Evolutionary conservation across 192 early-diverging fungal species (phyloP).

Genomic region (Entomortierella parvispora): DNA sequence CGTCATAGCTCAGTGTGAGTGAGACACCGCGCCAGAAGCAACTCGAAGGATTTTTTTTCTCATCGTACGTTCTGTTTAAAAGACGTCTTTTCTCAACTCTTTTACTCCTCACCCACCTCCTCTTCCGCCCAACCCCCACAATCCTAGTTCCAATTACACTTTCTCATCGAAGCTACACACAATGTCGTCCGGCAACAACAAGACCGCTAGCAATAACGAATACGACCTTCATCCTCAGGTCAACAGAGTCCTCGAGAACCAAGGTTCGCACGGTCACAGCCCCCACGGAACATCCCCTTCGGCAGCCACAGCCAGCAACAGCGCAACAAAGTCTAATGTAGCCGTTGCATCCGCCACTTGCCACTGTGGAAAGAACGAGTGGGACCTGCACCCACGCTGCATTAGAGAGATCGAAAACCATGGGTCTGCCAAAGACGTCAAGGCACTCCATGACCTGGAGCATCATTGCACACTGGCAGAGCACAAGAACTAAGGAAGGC

Average conservation of each 20-base stretch:
- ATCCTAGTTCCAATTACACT: no score
- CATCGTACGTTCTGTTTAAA: no score
- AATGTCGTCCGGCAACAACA: no score
- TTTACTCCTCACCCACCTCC: no score
- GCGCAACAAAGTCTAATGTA: not conserved
- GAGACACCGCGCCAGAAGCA: no score
- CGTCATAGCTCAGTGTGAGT: no score
- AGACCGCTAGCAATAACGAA: no score
- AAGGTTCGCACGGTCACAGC: not conserved
- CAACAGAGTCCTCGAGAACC: conserved; percentile 6
- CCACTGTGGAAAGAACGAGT: conserved; percentile 31
- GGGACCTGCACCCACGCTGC: conserved; percentile 34
- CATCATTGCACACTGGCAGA: conserved; percentile 11
- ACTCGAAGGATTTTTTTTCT: no score
- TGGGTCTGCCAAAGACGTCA: conserved; percentile 25
- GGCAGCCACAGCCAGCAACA: not conserved
- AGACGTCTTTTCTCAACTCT: no score
- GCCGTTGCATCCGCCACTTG: not conserved
- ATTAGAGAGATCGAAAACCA: conserved; percentile 40
- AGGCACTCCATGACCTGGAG: conserved; percentile 27
- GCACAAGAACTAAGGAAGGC: not conserved
- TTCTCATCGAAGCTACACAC: no score
- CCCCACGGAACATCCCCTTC: not conserved
- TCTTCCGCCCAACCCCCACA: not conserved
- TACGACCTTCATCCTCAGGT: conserved; percentile 2